Evolutionary conservation across 176 grass and related monocot genomes (phyloP).

Genomic region (Carex cristatella): DNA sequence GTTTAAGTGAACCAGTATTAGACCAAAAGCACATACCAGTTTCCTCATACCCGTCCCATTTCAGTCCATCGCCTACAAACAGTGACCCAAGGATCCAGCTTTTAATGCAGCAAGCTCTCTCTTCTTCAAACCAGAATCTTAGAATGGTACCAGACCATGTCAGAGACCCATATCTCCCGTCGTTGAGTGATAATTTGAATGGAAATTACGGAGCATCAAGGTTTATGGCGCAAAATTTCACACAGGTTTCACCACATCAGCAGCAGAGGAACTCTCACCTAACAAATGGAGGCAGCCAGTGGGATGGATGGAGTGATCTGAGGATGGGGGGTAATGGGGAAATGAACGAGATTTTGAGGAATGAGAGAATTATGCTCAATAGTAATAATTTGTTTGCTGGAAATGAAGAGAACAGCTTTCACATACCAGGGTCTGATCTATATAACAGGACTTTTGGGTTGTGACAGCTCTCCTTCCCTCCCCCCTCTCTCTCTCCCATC

Average conservation of each 20-base stretch:
- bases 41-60: slow-evolving; percentile 41
- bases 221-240: slow-evolving; percentile 47
- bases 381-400: slow-evolving; percentile 39
- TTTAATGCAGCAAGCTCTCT: slow-evolving; percentile 54
- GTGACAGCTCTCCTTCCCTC: slow-evolving; percentile 19
- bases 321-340: slow-evolving; percentile 36
- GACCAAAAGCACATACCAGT: slow-evolving; percentile 34
- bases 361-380: slow-evolving; percentile 39
- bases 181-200: slow-evolving; percentile 26
- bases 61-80: slow-evolving; percentile 35
- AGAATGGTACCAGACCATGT: slow-evolving; percentile 44
- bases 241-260: slow-evolving; percentile 39
- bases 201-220: slow-evolving; percentile 61
- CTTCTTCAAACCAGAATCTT: slow-evolving; percentile 47
- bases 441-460: slow-evolving; percentile 83
- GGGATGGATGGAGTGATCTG: slow-evolving; percentile 73
- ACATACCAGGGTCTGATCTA: slow-evolving; percentile 50
- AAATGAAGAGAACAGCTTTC: slow-evolving; percentile 52
- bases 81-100: slow-evolving; percentile 66
- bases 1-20: slow-evolving; percentile 47
- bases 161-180: slow-evolving; percentile 24
- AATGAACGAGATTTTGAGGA: slow-evolving; percentile 49
- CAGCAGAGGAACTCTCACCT: slow-evolving; percentile 49
- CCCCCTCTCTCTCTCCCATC: not conserved
- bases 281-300: slow-evolving; percentile 42